Conservation (phyloP, 2,329 filamentous ascomycete genomes). For the Pseudomassariella vexata region DNA sequence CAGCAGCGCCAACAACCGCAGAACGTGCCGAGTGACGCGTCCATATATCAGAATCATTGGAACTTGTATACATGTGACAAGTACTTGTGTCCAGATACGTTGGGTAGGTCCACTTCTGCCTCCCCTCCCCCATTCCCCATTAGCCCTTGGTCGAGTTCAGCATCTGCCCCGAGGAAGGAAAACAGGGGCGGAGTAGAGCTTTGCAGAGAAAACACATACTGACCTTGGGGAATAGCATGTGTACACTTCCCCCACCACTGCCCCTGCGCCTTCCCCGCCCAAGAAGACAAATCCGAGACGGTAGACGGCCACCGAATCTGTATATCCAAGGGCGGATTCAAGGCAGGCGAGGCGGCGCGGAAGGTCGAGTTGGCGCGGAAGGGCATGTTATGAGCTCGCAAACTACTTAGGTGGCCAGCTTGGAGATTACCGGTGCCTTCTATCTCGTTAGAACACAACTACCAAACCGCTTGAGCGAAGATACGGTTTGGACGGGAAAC, state of each 20-base stretch:
- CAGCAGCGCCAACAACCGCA: slow-evolving; percentile 54
- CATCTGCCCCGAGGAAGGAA: too few species aligned
- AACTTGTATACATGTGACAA: slow-evolving; percentile 75
- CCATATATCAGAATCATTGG: slow-evolving; percentile 54
- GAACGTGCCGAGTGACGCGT: slow-evolving; percentile 79
- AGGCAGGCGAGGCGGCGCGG: slow-evolving; percentile 61
- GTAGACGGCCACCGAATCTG: slow-evolving; percentile 69
- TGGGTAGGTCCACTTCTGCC: too few species aligned
- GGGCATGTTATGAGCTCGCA: slow-evolving; percentile 63
- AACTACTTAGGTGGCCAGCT: too few species aligned
- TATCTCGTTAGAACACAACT: too few species aligned
- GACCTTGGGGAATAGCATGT: slow-evolving; percentile 50
- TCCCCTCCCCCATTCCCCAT: slow-evolving; percentile 2
- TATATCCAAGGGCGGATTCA: slow-evolving; percentile 69
- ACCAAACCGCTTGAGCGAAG: too few species aligned
- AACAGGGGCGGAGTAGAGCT: too few species aligned
- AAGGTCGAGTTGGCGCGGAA: slow-evolving; percentile 79
- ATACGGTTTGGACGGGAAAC: too few species aligned
- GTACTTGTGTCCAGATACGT: slow-evolving; percentile 89
- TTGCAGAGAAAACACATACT: too few species aligned
- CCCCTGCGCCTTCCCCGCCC: slow-evolving; percentile 74
- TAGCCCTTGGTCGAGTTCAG: neutral
- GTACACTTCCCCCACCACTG: slow-evolving; percentile 97
- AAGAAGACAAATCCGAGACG: slow-evolving; percentile 74
- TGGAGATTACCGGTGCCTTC: too few species aligned